These are phyloP conservation scores for Dryas octopetala DNA, from an alignment of 306 rosid species.

Conservation along the genomic window DNA sequence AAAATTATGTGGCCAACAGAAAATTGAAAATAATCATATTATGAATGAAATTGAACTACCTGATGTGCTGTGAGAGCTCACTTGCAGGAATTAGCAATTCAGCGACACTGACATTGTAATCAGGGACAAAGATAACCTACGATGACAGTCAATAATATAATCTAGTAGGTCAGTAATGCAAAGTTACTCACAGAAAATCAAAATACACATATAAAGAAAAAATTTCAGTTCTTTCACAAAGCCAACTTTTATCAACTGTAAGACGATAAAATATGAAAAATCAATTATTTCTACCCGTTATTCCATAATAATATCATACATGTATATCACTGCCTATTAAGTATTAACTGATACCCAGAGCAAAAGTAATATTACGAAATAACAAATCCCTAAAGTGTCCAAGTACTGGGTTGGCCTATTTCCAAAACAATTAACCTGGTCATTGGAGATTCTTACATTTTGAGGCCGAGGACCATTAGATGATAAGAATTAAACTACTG, in stretches of 20 bases:
- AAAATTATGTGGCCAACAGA: not conserved
- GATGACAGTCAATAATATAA: not conserved
- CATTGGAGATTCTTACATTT: no score
- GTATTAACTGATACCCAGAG: no score
- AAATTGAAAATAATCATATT: not conserved
- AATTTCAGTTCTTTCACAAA: not conserved
- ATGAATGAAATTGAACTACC: slow-evolving; percentile 40
- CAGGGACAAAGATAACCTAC: slow-evolving; percentile 94
- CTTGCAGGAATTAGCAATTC: slow-evolving; percentile 96
- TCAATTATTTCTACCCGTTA: not conserved
- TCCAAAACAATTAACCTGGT: no score
- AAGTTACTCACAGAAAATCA: slow-evolving; percentile 2
- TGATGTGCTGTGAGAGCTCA: slow-evolving; percentile 96
- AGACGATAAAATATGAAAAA: not conserved
- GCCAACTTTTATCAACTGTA: not conserved
- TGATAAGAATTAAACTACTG: no score
- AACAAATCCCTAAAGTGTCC: no score
- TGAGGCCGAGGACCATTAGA: no score
- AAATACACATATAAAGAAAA: not conserved
- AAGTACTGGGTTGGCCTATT: no score
- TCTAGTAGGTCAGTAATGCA: not conserved
- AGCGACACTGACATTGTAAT: slow-evolving; percentile 94
- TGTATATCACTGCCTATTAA: no score
- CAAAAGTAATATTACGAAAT: no score
- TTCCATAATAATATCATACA: no score